Percentiles rank a stretch among this genome's conserved stretches.
phyloP scores from a whole-genome alignment of 257 asterid species.

The Solanum ahanhuiri region DNA sequence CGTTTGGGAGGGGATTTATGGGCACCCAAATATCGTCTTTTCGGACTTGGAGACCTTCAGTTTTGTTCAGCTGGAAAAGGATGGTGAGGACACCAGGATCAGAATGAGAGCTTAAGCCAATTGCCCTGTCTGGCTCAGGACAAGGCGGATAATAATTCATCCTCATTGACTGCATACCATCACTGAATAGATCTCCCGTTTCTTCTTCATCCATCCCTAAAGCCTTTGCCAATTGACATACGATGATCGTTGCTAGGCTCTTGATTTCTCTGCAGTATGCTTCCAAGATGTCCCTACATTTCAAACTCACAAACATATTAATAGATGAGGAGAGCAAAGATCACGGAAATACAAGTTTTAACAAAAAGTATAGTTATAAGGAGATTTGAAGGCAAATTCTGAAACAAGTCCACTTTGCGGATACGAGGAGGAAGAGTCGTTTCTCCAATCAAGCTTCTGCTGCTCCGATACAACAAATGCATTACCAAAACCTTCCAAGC shows the following conservation, averaged over 20 bases:
- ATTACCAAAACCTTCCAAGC: neutral
- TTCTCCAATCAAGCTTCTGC: conserved; percentile 41
- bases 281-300: conserved; percentile 25
- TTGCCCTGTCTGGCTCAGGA: conserved; percentile 33
- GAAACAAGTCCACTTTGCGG: conserved; percentile 41
- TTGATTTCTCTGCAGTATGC: conserved; percentile 22
- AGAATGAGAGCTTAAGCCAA: conserved; percentile 41
- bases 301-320: neutral
- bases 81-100: conserved; percentile 44
- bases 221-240: conserved; percentile 30
- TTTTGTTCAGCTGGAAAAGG: conserved; percentile 38
- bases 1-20: no score
- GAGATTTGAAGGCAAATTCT: conserved; percentile 6
- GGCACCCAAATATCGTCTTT: conserved; percentile 33
- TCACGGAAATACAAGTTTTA: no score
- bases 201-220: conserved; percentile 27
- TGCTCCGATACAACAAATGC: neutral
- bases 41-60: conserved; percentile 37
- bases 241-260: conserved; percentile 15
- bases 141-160: conserved; percentile 54
- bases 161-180: conserved; percentile 39
- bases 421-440: conserved; percentile 21
- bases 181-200: conserved; percentile 8
- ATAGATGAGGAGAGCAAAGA: no score
- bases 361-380: neutral